Percentiles rank a stretch among this genome's conserved stretches.
Conservation (phyloP, 2,329 filamentous ascomycete species). For the Penicillium sp. region DNA sequence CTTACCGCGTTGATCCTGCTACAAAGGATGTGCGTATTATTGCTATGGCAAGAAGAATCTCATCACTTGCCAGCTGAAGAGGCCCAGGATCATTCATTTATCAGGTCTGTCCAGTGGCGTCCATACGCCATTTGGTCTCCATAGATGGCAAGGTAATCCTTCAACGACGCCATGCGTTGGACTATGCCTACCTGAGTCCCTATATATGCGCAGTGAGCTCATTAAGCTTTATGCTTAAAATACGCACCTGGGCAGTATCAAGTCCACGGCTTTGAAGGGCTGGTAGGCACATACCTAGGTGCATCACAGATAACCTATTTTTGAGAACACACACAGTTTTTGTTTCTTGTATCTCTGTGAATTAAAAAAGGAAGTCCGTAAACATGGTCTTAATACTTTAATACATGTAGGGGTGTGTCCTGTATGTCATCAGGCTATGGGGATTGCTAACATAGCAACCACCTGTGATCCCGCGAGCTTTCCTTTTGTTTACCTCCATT, state of each 20-base stretch:
- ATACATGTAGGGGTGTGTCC: not conserved
- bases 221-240: not conserved
- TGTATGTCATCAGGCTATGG: not conserved
- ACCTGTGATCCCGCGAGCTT: not conserved
- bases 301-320: not conserved
- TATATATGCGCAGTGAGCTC: not conserved
- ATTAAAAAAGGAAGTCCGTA: too few species aligned
- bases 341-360: not conserved
- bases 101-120: not conserved
- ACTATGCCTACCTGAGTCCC: not conserved
- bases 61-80: not conserved
- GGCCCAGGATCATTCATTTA: not conserved
- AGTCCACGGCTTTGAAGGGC: not conserved
- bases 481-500: not conserved
- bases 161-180: not conserved
- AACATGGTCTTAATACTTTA: not conserved
- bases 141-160: not conserved
- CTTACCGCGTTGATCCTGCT: conserved; percentile 41
- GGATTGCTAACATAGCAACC: not conserved
- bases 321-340: not conserved
- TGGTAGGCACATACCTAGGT: not conserved
- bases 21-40: conserved; percentile 38
- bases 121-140: not conserved
- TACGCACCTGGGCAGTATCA: not conserved
- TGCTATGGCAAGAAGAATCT: conserved; percentile 5